Base-by-base conservation (phyloP, 2,329 filamentous ascomycete genomes). In the Malbranchea zuffiana region DNA sequence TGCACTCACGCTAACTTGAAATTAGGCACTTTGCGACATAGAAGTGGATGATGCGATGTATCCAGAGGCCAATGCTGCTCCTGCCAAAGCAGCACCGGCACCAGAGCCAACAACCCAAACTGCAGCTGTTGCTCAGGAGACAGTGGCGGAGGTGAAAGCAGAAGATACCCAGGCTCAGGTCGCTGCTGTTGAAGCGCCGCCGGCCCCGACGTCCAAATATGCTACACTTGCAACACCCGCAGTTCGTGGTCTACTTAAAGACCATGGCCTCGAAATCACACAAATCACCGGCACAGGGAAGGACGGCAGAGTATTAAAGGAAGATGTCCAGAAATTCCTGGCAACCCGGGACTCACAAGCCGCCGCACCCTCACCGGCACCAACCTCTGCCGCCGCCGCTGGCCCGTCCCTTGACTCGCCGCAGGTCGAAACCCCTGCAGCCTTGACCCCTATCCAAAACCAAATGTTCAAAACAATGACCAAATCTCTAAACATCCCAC, bases 391-490 rank as follows among this genome's bases (percentile, higher is more conserved):
- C 32, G 47, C 59, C 43, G 48, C 57, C 15, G 50, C 25, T 3
- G 8, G 35, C 2, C 26, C 30, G 5, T 31, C 40, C 6, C 21
- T 41, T 24, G 17, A 30, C 18, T 43, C 54, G 26, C 53, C 50
- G 26, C 80, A 82, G 57, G 65, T 65, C 37, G 90, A 96, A 60
- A 81, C 77, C 6, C 61, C 68, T 2, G 69, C 80, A 20, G 66
- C 74, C 40, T 67, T 98, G 43, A 83, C 83, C 8, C 79, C 78
- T 24, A 81, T 83, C 10, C 88, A 96, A 63, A 71, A 74, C 24
- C 81, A 85, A 55, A 98, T 98, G 90, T 96, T 94, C 76, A 95
- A 92, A 66, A 74, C 78, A 42, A 98, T 98, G 90, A 95, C 88
- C 10, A 78, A 78, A 41, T 95, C 88, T 2, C 72, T 98, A 45